Percentiles rank a stretch among this genome's conserved stretches.
These are phyloP conservation scores for Erodium trifolium DNA, from an alignment of 441 rosid species.

Conservation along the genomic window DNA sequence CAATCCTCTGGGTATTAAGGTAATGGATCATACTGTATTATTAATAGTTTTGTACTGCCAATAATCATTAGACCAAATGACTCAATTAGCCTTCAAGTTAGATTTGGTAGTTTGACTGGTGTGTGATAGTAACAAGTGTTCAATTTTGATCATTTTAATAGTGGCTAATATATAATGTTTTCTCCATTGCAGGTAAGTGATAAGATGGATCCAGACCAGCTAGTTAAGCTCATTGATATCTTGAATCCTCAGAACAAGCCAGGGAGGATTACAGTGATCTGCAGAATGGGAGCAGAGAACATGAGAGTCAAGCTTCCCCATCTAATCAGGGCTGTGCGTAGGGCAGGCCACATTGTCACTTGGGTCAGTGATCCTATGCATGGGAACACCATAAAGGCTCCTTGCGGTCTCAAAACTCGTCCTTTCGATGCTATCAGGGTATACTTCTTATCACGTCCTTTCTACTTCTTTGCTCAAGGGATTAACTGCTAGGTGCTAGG, in stretches of 20 bases:
- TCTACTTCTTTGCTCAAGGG: no score
- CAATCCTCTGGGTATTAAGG: slow-evolving; percentile 95
- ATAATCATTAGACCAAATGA: no score
- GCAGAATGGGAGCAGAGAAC: slow-evolving; percentile 24
- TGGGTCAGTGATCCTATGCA: slow-evolving; percentile 33
- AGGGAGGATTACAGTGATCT: slow-evolving; percentile 81
- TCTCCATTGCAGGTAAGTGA: slow-evolving; percentile 66
- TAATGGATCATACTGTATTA: slow-evolving; percentile 13
- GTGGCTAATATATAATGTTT: slow-evolving; percentile 13
- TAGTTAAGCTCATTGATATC: slow-evolving; percentile 81
- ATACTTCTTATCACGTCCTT: no score
- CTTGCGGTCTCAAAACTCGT: no score
- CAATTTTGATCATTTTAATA: not conserved
- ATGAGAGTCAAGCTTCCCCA: slow-evolving; percentile 95
- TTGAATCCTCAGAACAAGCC: slow-evolving; percentile 82
- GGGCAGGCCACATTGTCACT: slow-evolving; percentile 81
- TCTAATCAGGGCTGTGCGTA: slow-evolving; percentile 74
- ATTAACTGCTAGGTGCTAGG: no score
- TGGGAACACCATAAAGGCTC: no score
- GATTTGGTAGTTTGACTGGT: no score
- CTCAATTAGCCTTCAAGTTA: no score
- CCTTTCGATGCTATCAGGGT: no score
- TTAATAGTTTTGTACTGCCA: no score
- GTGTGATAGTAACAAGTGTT: no score
- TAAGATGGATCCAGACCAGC: slow-evolving; percentile 87